A percentile compares a stretch with the other conserved stretches of the same genome.
Evolutionary conservation across 2,329 filamentous ascomycete species (phyloP).

Genomic region (Bipolaris gigantea): DNA sequence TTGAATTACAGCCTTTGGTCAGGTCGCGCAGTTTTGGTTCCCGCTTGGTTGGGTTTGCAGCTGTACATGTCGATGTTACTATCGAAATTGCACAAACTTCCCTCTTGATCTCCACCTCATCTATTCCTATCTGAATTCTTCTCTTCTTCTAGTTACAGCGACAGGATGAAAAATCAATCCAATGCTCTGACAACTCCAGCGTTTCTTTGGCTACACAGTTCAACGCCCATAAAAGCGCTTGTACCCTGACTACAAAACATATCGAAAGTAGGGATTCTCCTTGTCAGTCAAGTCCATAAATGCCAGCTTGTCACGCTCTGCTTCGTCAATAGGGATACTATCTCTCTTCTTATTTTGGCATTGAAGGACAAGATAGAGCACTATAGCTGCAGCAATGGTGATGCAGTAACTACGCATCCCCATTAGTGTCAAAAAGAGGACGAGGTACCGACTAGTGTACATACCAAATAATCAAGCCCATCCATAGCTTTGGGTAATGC

Average conservation of each 20-base stretch:
- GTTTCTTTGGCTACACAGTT: neutral
- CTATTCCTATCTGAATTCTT: neutral
- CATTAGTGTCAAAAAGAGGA: neutral
- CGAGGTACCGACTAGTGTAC: slow-evolving; percentile 8
- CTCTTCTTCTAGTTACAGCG: neutral
- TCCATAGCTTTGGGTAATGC: slow-evolving; percentile 74
- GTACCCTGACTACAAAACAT: slow-evolving; percentile 45
- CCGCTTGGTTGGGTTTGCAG: neutral
- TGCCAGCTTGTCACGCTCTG: slow-evolving; percentile 54
- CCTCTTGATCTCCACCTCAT: neutral
- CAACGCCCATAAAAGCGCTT: neutral
- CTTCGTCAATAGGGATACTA: slow-evolving; percentile 56
- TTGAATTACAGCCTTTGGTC: neutral
- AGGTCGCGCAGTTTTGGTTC: neutral
- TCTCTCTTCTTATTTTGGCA: slow-evolving; percentile 54
- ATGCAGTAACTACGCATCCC: slow-evolving; percentile 59
- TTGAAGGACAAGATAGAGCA: slow-evolving; percentile 62
- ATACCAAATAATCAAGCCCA: slow-evolving; percentile 65
- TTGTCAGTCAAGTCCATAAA: slow-evolving; percentile 59
- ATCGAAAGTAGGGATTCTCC: slow-evolving; percentile 61
- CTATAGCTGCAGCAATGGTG: slow-evolving; percentile 60
- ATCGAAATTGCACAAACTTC: neutral
- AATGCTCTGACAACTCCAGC: neutral
- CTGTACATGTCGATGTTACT: neutral
- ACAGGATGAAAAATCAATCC: neutral